Evolutionary conservation across 2,329 filamentous ascomycete species (phyloP), one percentile per base, ranked within the genome.

Genomic region (Microdochium trichocladiopsis): DNA sequence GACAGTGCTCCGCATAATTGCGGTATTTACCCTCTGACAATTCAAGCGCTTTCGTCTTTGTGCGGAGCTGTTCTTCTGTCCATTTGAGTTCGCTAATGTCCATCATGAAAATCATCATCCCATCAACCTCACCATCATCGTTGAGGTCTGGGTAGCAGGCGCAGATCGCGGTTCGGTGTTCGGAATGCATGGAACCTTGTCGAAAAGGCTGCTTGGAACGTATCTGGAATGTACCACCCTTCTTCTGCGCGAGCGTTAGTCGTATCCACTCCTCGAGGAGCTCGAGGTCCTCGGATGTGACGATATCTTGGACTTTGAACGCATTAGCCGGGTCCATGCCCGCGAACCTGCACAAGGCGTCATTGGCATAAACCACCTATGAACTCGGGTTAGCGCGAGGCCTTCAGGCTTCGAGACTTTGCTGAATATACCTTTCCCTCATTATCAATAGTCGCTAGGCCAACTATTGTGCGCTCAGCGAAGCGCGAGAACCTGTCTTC

Each of bases 81-180:
- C 60, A 63, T 28, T 63, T 63, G 1, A 61, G 52, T 51, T 63
- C 61, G 52, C 59, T 62, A 12, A 63, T 63, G 43, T 63, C 61
- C 53, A 63, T 59, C 12, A 60, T 58, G 2, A 63, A 53, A 16
- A 60, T 56, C 60, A 63, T 62, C 14, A 63, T 53, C 22, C 56
- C 61, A 25, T 62, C 61, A 1, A 63, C 56, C 21, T 60, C 57
- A 18, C 55, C 58, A 0, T 14, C 36, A 25, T 61, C 57, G 49
- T 60, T 56, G 36, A 61, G 33, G 31, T 63, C 60, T 2, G 61
- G 52, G 49, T 63, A 63, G n/a, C 57, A 58, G 25, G 60, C 60
- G 47, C 60, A 62, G 5, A 63, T 60, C 4, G 55, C 60, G 0
- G 61, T 63, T 33, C 56, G 54, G 47, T 59, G 51, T 5, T 60